phyloP scores from a whole-genome alignment of 768 basidiomycete species.

The Scleroderma citrinum region DNA sequence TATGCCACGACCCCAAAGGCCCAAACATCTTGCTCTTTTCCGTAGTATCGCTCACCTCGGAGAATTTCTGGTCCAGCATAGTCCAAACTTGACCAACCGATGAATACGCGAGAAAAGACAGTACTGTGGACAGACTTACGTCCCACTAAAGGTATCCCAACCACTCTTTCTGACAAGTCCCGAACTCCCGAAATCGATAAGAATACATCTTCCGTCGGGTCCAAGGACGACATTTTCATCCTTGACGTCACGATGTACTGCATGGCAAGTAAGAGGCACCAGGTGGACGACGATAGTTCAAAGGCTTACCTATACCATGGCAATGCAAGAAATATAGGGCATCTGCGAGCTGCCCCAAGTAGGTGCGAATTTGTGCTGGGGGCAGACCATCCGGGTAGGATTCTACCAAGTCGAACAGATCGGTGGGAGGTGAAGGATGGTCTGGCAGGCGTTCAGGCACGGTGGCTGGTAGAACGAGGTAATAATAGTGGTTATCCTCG shows the following conservation, averaged over 20 bases:
- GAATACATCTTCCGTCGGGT: constrained; percentile 72
- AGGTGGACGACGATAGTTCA: neutral
- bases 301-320: constrained; percentile 76
- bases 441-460: constrained; percentile 52
- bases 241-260: constrained; percentile 96
- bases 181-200: constrained; percentile 97
- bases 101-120: constrained; percentile 9
- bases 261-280: constrained; percentile 5
- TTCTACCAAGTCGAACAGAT: constrained; percentile 96
- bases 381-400: constrained; percentile 81
- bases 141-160: constrained; percentile 92
- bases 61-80: constrained; percentile 97
- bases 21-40: constrained; percentile 98
- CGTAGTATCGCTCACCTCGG: constrained; percentile 89
- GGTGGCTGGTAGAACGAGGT: constrained; percentile 80
- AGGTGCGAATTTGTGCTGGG: constrained; percentile 64
- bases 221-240: constrained; percentile 93
- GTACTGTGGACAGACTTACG: constrained; percentile 47
- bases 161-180: constrained; percentile 77
- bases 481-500: constrained; percentile 94
- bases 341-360: constrained; percentile 92
- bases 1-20: constrained; percentile 96
- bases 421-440: constrained; percentile 56
- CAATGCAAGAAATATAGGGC: constrained; percentile 84
- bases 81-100: constrained; percentile 54